Evolutionary conservation across 2,329 filamentous ascomycete species (phyloP).

Genomic region (Penicillium verrucosum): DNA sequence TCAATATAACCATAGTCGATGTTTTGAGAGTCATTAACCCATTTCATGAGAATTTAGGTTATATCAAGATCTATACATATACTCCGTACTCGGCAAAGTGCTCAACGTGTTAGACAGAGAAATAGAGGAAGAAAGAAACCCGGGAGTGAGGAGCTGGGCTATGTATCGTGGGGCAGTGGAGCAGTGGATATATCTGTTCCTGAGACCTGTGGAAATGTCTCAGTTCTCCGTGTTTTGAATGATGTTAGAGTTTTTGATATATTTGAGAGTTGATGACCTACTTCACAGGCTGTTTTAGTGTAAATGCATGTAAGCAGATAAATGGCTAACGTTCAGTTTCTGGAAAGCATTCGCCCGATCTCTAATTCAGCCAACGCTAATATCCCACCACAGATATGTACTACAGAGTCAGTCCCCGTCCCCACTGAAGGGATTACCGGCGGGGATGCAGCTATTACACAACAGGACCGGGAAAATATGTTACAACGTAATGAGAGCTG

Average conservation of each 20-base stretch:
- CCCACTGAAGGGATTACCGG: not conserved
- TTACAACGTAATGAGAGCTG: not conserved
- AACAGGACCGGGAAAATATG: not conserved
- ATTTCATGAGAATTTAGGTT: not conserved
- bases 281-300: not conserved
- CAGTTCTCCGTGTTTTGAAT: not conserved
- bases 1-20: not conserved
- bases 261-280: not conserved
- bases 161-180: not conserved
- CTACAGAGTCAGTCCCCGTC: not conserved
- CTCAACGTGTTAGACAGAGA: not conserved
- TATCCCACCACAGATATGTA: not conserved
- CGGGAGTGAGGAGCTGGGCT: not conserved
- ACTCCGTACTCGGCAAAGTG: not conserved
- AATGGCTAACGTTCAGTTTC: not conserved
- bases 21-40: not conserved
- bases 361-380: not conserved
- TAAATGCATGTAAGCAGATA: not conserved
- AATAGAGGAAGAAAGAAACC: not conserved
- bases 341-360: not conserved
- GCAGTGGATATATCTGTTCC: not conserved
- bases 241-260: not conserved
- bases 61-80: not conserved
- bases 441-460: not conserved
- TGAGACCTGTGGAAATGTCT: not conserved